Percentiles rank a stretch among this genome's conserved stretches.
Conservation (phyloP, 2,329 filamentous ascomycete species). For the Fusarium musae region DNA sequence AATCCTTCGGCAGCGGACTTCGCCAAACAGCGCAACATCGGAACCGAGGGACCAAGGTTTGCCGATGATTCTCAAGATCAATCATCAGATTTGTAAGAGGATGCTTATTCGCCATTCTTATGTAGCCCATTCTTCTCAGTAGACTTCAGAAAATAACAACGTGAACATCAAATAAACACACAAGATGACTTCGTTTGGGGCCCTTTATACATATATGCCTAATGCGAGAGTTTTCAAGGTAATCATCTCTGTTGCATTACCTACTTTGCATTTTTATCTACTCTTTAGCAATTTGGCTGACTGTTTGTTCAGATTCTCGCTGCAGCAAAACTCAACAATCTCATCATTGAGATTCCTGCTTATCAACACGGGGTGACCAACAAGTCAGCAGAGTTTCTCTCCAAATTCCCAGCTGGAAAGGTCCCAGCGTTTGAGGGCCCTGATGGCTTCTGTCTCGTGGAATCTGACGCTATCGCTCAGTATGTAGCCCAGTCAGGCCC, state of each 20-base stretch:
- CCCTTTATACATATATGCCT: background rate
- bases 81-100: background rate
- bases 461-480: constrained; percentile 4
- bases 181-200: background rate
- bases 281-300: no score
- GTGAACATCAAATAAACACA: background rate
- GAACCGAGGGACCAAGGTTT: background rate
- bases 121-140: background rate
- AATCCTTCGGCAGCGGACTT: background rate
- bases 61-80: background rate
- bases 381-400: background rate
- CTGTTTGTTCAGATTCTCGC: background rate
- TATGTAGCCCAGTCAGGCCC: background rate
- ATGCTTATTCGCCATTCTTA: background rate
- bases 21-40: background rate
- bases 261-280: background rate
- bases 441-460: background rate
- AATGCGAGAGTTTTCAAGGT: constrained; percentile 1
- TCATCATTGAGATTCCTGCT: background rate
- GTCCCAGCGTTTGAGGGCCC: background rate
- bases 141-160: background rate
- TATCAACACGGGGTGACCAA: constrained; percentile 4
- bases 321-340: constrained; percentile 3
- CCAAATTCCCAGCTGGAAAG: background rate
- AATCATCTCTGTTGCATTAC: background rate